Evolutionary conservation across 1,284 basidiomycete species (phyloP), one percentile per base, ranked within the genome.

Genomic region (Cutaneotrichosporon mucoides): DNA sequence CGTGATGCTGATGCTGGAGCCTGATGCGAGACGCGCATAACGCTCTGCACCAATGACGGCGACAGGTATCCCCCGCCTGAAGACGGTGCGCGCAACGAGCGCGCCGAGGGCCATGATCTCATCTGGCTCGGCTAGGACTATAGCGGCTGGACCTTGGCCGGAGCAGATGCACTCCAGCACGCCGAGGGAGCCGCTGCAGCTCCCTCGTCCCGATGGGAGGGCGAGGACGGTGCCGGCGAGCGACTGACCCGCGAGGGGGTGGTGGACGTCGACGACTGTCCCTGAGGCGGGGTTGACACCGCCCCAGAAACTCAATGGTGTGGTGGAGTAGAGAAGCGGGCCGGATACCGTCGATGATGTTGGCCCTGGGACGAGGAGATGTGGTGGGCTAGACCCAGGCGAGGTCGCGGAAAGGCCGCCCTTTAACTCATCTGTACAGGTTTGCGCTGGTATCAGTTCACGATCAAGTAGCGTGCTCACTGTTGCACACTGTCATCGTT

Each of bases 61-160:
- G 0, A 60, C 55, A 5, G 59, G 59, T 4, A 60, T 40, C 1
- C 34, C 12, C 6, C 5, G 8, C 2, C 51, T 38, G 37, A 60
- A 53, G 10, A 60, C 52, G 8, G 42, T 37, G 8, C 48, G 37
- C 13, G 44, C 60, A 8, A 61, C 56, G 10, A 61, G 38, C 4
- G 53, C 56, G 5, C 60, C 60, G 11, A 61, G 56, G 4, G 60
- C 60, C 13, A 61, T 42, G 12, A 61, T 61, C 34, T 38, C 48
- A 45, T 61, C 60, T 2, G 53, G 24, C 0, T 50, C 48, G 0
- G 41, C 44, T 1, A 61, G 53, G 13, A 61, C 13, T 7, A 61
- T 49, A 0, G 47, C 60, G 11, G n/a, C 49, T 0, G 56, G 60
- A 0, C 55, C 59, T 7, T 24, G 6, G 1, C 60, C 60, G n/a